These are phyloP conservation scores for Pseudonectria foliicola DNA, from an alignment of 2,329 filamentous ascomycete genomes.

Conservation along the genomic window DNA sequence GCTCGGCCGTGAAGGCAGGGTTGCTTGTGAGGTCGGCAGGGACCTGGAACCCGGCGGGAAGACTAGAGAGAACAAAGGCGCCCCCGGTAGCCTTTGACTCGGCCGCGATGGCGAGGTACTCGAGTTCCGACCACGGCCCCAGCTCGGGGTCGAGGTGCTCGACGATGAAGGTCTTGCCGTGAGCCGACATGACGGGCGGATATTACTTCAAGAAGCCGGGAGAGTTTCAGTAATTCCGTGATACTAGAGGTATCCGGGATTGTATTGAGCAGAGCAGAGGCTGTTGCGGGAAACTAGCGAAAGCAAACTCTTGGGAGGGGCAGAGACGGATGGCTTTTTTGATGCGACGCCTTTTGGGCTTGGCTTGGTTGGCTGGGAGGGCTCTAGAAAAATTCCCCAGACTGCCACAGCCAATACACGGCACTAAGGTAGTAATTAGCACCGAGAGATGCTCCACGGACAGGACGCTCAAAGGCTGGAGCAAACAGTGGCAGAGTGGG, in stretches of 20 bases:
- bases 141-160: constrained; percentile 95
- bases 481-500: too few relatives aligned
- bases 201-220: too few relatives aligned
- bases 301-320: not conserved
- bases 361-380: too few relatives aligned
- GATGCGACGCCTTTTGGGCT: not conserved
- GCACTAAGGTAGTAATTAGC: not conserved
- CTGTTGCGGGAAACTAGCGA: constrained; percentile 1
- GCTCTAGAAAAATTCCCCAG: constrained; percentile 7
- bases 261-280: too few relatives aligned
- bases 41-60: constrained; percentile 63
- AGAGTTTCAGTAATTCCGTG: too few relatives aligned
- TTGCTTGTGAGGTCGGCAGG: constrained; percentile 48
- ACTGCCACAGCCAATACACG: constrained; percentile 2
- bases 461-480: too few relatives aligned
- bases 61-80: constrained; percentile 74
- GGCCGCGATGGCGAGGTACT: constrained; percentile 80
- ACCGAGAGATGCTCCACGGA: too few relatives aligned
- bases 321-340: not conserved
- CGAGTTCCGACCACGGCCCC: constrained; percentile 86
- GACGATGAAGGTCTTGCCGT: constrained; percentile 75
- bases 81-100: constrained; percentile 65
- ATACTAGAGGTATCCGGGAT: too few relatives aligned
- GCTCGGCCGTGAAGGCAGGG: constrained; percentile 63
- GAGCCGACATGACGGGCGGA: constrained; percentile 28